These are phyloP conservation scores for Pseudopithomyces maydicus DNA, from an alignment of 2,329 filamentous ascomycete genomes.

Conservation along the genomic window DNA sequence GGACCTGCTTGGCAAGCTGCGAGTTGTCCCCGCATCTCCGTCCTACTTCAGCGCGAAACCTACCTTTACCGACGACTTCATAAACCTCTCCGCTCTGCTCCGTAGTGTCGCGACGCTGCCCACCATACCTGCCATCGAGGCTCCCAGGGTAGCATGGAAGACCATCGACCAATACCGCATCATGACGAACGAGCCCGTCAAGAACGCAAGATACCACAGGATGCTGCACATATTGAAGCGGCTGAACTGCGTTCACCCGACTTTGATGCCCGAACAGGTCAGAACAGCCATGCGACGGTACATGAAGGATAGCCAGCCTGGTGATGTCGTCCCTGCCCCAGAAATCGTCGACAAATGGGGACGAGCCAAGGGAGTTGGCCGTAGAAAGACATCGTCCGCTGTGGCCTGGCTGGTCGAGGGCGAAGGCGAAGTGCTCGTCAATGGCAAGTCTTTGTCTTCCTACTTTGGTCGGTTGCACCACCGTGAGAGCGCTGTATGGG, in stretches of 20 bases:
- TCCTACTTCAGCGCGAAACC: constrained; percentile 95
- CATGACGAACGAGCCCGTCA: constrained; percentile 53
- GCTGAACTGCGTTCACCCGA: constrained; percentile 83
- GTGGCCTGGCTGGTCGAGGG: constrained; percentile 90
- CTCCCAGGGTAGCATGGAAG: constrained; percentile 79
- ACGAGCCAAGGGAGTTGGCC: constrained; percentile 77
- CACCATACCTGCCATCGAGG: constrained; percentile 66
- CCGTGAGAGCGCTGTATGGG: constrained; percentile 92
- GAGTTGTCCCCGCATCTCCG: constrained; percentile 80
- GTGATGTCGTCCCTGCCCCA: constrained; percentile 66
- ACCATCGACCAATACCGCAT: constrained; percentile 75
- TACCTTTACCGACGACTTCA: constrained; percentile 81
- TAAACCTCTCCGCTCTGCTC: constrained; percentile 73
- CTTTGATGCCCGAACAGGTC: constrained; percentile 74
- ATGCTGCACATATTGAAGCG: constrained; percentile 77
- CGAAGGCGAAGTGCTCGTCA: constrained; percentile 85
- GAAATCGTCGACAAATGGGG: constrained; percentile 76
- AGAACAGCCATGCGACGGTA: constrained; percentile 68
- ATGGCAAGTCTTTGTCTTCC: constrained; percentile 82
- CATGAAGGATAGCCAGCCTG: constrained; percentile 75
- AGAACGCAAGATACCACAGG: constrained; percentile 73
- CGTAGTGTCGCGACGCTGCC: constrained; percentile 77
- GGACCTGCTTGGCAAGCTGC: constrained; percentile 51
- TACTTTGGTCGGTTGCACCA: constrained; percentile 90
- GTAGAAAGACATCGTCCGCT: constrained; percentile 85